A percentile compares a stretch with the other conserved stretches of the same genome.
Conservation (phyloP, 1,139 yeast species). For the Hansenula lynferdii region DNA sequence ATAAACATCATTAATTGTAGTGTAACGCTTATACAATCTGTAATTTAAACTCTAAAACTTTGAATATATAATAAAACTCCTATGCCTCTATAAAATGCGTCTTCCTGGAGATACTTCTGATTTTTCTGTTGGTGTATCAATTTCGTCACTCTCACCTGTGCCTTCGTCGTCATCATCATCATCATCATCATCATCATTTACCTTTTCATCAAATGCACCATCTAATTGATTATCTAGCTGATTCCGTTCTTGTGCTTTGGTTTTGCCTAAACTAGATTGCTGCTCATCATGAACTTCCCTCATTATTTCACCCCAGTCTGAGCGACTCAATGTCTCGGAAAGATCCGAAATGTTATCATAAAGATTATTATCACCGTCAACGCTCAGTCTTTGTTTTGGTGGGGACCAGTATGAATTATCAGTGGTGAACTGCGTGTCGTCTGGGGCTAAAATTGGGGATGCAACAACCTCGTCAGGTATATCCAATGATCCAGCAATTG, state of each 20-base stretch:
- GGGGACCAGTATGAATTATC: slow-evolving; percentile 16
- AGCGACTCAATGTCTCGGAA: slow-evolving; percentile 13
- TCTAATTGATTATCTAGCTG: too few species aligned
- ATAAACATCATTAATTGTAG: too few species aligned
- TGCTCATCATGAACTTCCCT: slow-evolving; percentile 1
- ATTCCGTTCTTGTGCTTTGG: too few species aligned
- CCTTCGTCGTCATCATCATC: background rate
- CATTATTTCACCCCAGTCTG: slow-evolving; percentile 14
- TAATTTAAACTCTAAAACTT: background rate
- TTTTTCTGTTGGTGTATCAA: background rate
- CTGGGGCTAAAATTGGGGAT: slow-evolving; percentile 2
- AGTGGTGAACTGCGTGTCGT: background rate
- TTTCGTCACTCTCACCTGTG: too few species aligned
- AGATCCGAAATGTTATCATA: slow-evolving; percentile 11
- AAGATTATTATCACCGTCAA: slow-evolving; percentile 3
- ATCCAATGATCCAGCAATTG: slow-evolving; percentile 1
- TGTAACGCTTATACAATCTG: too few species aligned
- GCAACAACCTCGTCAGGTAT: background rate
- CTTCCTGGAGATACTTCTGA: background rate
- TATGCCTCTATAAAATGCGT: background rate
- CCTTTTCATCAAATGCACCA: slow-evolving; percentile 5
- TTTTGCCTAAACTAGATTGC: background rate
- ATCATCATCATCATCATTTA: background rate
- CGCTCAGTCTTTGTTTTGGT: background rate
- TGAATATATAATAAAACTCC: background rate